Base-by-base conservation (phyloP, 306 rosid species). In the Cicer arietinum region DNA sequence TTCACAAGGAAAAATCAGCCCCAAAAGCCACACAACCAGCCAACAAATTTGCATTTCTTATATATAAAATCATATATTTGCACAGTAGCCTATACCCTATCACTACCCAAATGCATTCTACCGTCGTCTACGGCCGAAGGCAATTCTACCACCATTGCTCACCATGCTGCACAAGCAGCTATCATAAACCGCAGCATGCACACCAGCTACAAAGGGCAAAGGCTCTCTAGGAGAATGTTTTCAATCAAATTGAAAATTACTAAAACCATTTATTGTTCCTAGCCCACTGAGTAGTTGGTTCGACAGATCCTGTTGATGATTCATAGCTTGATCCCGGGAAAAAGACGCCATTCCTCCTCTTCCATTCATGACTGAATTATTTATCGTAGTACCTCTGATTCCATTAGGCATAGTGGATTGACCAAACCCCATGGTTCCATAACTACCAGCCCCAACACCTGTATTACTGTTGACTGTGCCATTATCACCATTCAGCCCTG, bases 191-290 rank as follows among this genome's bases (percentile, higher is more conserved):
- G 46, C 54, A 81, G 71, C 80, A 59, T 39, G 68, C 73, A 61
- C 61, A 65, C 63, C 78, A 74, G 74, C 80, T 63, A 80, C 7
- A 43, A 63, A 77, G 69, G 82, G 75, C 6, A 43, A 63, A 77
- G 77, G 82, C 77, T 70, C 79, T 91, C 89, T 90, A 25, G 95
- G 95, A 18, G 96, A 89, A 12, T 89, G 62, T 81, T 90, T 95
- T 94, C 98, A 95, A 81, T 90, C 99, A 79, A 81, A 94, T 83
- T 86, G 97, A 85, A 90, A 87, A 88, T 84, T 95, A 69, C 74
- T 92, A 79, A 81, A 95, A 64, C 97, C 87, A 51, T 90, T 92
- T 56, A 80, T 95, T 9, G 98, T 90, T 82, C 97, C 98, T 65
- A 90, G 82, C 42, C 99, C 96, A 77, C 89, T 77, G 68, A 95